phyloP scores from a whole-genome alignment of 2,329 filamentous ascomycete species.

The Colletotrichum neosansevieriae region DNA sequence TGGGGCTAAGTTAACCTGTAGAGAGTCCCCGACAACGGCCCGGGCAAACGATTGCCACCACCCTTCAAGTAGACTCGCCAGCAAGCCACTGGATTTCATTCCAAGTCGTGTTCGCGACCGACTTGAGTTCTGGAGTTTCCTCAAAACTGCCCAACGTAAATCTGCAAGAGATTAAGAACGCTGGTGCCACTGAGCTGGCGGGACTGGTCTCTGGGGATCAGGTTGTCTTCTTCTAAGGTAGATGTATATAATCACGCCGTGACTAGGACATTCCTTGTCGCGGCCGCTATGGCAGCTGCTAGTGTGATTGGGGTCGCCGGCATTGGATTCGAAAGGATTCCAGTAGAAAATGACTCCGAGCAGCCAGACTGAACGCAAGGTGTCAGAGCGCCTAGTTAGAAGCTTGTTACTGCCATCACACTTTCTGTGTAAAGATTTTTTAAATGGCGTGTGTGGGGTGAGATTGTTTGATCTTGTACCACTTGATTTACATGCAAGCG shows the following conservation, averaged over 20 bases:
- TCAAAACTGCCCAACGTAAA: not conserved
- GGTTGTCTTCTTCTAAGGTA: not conserved
- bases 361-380: not conserved
- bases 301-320: conserved; percentile 32
- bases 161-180: not conserved
- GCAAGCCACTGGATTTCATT: conserved; percentile 50
- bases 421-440: too few relatives aligned
- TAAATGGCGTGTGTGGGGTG: too few relatives aligned
- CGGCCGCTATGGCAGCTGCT: conserved; percentile 16
- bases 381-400: too few relatives aligned
- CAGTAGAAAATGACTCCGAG: not conserved
- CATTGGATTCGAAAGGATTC: conserved; percentile 23
- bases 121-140: not conserved
- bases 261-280: conserved; percentile 25
- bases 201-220: conserved; percentile 1
- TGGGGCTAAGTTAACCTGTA: not conserved
- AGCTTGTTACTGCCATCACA: too few relatives aligned
- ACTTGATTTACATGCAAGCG: too few relatives aligned
- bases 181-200: conserved; percentile 15
- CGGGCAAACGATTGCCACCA: conserved; percentile 22
- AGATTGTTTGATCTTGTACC: too few relatives aligned
- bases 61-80: conserved; percentile 41
- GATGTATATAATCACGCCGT: conserved; percentile 27
- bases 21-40: conserved; percentile 18
- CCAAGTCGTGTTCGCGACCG: conserved; percentile 20